phyloP scores from a whole-genome alignment of 176 grass and related monocot genomes.

The Calamus simplicifolius region DNA sequence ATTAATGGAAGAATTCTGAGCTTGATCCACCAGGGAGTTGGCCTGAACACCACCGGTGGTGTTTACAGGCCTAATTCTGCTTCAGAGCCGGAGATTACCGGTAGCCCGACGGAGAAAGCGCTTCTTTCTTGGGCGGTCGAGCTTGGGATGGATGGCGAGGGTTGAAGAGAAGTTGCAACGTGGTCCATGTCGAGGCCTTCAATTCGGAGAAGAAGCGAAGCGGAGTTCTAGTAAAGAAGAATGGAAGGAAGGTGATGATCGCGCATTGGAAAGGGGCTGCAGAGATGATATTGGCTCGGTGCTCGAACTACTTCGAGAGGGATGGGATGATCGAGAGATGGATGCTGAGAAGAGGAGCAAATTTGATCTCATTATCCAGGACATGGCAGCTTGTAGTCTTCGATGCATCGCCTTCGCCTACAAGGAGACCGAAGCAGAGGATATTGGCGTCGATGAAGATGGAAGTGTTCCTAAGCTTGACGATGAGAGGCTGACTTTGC shows the following conservation, averaged over 20 bases:
- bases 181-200: conserved; percentile 74
- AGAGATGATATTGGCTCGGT: conserved; percentile 60
- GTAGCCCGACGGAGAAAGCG: conserved; percentile 87
- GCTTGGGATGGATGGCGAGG: conserved; percentile 40
- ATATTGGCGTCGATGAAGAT: not conserved
- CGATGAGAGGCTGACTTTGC: conserved; percentile 41
- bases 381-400: conserved; percentile 49
- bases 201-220: conserved; percentile 96
- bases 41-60: conserved; percentile 72
- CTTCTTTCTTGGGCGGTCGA: conserved; percentile 69
- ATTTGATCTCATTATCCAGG: conserved; percentile 44
- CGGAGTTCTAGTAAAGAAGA: conserved; percentile 43
- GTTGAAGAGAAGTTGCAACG: conserved; percentile 35
- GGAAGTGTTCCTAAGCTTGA: conserved; percentile 26
- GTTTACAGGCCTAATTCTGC: conserved; percentile 39
- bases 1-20: conserved; percentile 1
- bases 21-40: conserved; percentile 42
- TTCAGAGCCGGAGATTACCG: conserved; percentile 44
- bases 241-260: conserved; percentile 7
- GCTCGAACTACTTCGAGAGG: conserved; percentile 23
- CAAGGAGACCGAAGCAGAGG: conserved; percentile 24
- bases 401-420: conserved; percentile 77
- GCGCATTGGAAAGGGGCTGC: conserved; percentile 89
- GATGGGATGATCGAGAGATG: conserved; percentile 22
- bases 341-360: conserved; percentile 16